phyloP scores from a whole-genome alignment of 139 green algal species.

The Tetraselmis chui region DNA sequence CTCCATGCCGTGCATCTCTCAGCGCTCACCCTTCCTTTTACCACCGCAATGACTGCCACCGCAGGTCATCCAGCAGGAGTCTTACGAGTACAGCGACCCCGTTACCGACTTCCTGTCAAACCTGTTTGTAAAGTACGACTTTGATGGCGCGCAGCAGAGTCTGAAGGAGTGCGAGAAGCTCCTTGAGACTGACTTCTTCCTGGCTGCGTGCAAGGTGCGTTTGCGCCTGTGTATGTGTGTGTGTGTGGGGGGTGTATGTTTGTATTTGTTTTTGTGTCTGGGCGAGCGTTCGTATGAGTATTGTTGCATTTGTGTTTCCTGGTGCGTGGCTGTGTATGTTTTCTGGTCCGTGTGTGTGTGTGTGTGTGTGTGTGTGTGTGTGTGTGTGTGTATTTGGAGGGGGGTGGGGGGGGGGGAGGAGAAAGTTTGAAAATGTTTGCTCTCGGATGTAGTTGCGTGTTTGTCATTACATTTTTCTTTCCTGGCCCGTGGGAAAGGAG shows the following conservation, averaged over 20 bases:
- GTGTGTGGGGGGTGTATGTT: neutral
- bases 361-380: neutral
- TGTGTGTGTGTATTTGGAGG: neutral
- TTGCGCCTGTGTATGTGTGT: neutral
- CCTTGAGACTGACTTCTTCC: constrained; percentile 92
- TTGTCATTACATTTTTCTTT: no score
- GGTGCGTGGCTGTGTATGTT: constrained; percentile 46
- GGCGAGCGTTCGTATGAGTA: no score
- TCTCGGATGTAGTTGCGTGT: no score
- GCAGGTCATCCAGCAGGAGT: constrained; percentile 44
- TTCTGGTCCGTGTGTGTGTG: neutral
- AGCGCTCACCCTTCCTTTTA: no score
- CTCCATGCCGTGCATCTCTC: no score
- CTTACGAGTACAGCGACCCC: constrained; percentile 55
- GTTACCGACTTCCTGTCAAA: constrained; percentile 88
- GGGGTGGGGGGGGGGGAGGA: neutral
- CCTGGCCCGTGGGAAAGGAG: no score
- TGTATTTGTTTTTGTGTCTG: neutral
- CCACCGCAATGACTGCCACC: no score
- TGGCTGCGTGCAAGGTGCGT: constrained; percentile 59
- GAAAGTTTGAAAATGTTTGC: no score
- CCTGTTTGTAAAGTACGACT: constrained; percentile 94
- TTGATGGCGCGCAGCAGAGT: constrained; percentile 89
- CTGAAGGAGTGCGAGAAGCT: constrained; percentile 85
- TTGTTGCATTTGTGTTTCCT: no score